Evolutionary conservation across 495 filamentous ascomycete genomes (phyloP), one percentile per base, ranked within the genome.

Genomic region (Neurospora sp.): DNA sequence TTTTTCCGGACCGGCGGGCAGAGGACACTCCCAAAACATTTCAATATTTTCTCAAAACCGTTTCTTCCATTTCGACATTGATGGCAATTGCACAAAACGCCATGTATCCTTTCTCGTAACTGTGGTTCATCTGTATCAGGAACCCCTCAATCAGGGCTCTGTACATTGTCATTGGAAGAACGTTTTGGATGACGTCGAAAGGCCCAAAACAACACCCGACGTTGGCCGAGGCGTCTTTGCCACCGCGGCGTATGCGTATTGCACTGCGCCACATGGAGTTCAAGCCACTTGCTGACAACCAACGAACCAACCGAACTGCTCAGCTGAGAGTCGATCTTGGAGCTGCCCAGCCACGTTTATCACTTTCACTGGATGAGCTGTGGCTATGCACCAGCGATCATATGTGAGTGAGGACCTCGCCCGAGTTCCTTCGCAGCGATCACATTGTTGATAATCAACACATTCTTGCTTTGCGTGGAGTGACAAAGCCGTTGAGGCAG

Each of bases 401-500:
- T 59, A 22, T 22, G 31, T 35, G 31, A 4, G n/a, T 16, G 5
- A 59, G 22, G 22, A 31, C 48, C 48, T 59, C 48, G 22, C 22
- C 48, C 48, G 48, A 59, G 10, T 14, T 59, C 48, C 22, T 59
- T 59, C 22, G 48, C 22, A 22, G 20, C 48, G 1, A 59, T 31
- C 48, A 31, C 48, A 59, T 48, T 4, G 16, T 44, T 44, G 41
- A 17, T 44, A n/a, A 44, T n/a, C 41, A n/a, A 44, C 41, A 44
- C 41, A 8, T 17, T 17, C 6, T n/a, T 44, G 41, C 41, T 44
- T 44, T 44, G 16, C 16, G 4, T 53, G 20, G 45, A 5, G 20
- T 53, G 4, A 53, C 4, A 27, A 22, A 53, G 70, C 83, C 83
- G 22, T 79, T 79, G 4, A 85, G 79, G 35, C 70, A 69, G 68